Base-by-base conservation (phyloP, 2,329 filamentous ascomycete genomes). In the Cladosporium sp. region DNA sequence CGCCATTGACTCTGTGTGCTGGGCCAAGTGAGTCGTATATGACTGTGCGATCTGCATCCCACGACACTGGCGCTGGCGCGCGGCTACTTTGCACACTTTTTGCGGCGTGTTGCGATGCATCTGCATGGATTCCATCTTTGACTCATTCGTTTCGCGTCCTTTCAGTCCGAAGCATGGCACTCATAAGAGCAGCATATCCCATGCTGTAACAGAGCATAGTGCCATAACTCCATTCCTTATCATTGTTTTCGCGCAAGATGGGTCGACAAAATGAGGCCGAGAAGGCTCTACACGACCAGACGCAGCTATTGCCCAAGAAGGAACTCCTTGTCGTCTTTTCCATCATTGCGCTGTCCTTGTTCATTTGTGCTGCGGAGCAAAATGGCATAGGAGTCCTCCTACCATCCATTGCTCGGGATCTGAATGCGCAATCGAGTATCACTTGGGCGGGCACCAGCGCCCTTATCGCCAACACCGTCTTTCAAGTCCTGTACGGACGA, bases 401-500 rank as follows among this genome's bases (percentile, higher is more conserved):
- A 47, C 64, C 72, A 19, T 68, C 68, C 15, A 73, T 74, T 25
- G 71, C 68, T 15, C 62, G 63, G 20, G 70, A 73, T 20, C 62
- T 75, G 1, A 50, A 73, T 68, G 68, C 74, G 2, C 70, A 72
- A 59, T 74, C 73, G 20, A 79, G 79, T 2, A 85, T 85, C 49
- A 76, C 78, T 1, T 83, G 80, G 81, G 78, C 78, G 1, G 80
- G 79, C 5, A 82, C 79, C 0, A 77, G 79, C 7, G 76, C 76
- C 4, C 68, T 84, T 40, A 78, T 84, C 47, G 80, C 80, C 34
- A 82, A 81, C 58, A 86, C 85, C 0, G 80, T 82, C 35, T 87
- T 87, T 61, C 84, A 85, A 62, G 82, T 86, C 59, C 75, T 88
- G 0, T 87, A 87, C 66, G 84, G 84, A 20, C 77, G 69, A 10